Percentiles rank a stretch among this genome's conserved stretches.
Conservation (phyloP, 2,329 filamentous ascomycete genomes). For the Fusarium tricinctum region DNA sequence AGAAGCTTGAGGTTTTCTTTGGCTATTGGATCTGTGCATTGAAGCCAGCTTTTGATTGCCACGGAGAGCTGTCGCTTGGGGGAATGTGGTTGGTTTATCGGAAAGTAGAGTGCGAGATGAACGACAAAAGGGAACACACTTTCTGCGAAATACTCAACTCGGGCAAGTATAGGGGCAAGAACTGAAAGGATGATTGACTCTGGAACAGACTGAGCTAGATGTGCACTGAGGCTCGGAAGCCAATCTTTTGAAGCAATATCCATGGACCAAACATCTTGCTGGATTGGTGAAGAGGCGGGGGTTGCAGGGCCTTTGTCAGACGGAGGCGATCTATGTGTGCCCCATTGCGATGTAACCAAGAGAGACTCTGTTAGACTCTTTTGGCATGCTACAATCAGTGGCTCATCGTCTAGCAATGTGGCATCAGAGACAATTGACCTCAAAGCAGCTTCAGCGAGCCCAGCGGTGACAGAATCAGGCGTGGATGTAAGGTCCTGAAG, state of each 20-base stretch:
- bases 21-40: conserved; percentile 53
- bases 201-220: conserved; percentile 70
- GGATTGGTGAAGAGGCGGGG: conserved; percentile 21
- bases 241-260: conserved; percentile 66
- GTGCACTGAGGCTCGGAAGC: conserved; percentile 72
- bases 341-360: conserved; percentile 69
- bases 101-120: conserved; percentile 81
- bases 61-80: conserved; percentile 75
- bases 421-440: conserved; percentile 70
- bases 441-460: conserved; percentile 72
- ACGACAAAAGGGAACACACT: conserved; percentile 85
- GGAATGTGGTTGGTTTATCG: conserved; percentile 72
- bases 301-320: conserved; percentile 59
- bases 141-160: conserved; percentile 78
- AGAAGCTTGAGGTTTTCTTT: conserved; percentile 78
- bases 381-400: conserved; percentile 65
- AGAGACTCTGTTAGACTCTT: conserved; percentile 66
- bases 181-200: conserved; percentile 78
- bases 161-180: conserved; percentile 74
- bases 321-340: conserved; percentile 66
- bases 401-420: conserved; percentile 61
- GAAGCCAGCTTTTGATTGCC: conserved; percentile 75
- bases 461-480: conserved; percentile 67
- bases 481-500: conserved; percentile 73
- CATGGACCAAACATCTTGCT: conserved; percentile 52